Evolutionary conservation across 139 green algal species (phyloP).

Genomic region (Zygnema cylindricum): DNA sequence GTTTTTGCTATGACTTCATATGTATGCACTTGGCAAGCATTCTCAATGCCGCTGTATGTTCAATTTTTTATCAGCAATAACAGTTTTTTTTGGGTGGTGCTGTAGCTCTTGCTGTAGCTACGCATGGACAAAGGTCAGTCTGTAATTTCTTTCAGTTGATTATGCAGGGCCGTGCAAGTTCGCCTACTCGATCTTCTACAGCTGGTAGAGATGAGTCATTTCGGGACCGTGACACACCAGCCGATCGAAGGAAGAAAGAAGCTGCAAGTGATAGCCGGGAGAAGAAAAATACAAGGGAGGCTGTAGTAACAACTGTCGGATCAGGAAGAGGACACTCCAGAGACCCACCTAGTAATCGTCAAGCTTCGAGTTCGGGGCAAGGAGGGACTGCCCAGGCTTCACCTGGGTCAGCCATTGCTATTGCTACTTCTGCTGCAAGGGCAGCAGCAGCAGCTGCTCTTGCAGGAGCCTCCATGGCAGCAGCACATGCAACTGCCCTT

Average conservation of each 20-base stretch:
- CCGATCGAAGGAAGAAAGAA: neutral
- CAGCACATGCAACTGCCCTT: neutral
- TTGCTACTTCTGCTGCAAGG: neutral
- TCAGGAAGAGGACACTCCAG: neutral
- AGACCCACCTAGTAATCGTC: neutral
- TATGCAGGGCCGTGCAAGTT: neutral
- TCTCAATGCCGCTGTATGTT: too few species aligned
- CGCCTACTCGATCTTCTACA: neutral
- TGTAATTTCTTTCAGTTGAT: neutral
- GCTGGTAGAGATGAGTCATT: neutral
- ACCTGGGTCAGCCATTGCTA: constrained; percentile 22
- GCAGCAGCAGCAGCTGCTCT: neutral
- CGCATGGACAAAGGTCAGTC: too few species aligned
- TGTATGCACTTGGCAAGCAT: too few species aligned
- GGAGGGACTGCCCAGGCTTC: neutral
- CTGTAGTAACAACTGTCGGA: neutral
- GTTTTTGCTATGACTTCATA: too few species aligned
- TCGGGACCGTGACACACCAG: neutral
- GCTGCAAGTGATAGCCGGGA: neutral
- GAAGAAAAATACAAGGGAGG: neutral
- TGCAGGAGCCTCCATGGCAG: neutral
- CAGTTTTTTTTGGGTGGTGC: too few species aligned
- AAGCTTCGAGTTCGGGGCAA: neutral
- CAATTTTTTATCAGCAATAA: too few species aligned
- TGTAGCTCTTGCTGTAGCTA: too few species aligned